Conservation (phyloP, 2,329 filamentous ascomycete genomes). For the Fusarium mundagurra region DNA sequence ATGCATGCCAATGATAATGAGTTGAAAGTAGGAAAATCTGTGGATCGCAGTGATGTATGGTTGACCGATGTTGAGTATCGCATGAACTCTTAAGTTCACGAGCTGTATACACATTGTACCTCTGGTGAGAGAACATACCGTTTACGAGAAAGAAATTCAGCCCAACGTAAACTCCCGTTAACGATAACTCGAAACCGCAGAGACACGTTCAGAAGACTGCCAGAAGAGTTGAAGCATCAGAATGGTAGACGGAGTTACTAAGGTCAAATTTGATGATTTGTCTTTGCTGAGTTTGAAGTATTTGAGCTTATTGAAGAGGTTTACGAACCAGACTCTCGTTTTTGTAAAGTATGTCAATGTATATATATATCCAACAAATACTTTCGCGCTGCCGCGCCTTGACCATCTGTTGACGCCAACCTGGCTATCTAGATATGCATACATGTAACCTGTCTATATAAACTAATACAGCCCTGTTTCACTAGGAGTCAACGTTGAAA, state of each 20-base stretch:
- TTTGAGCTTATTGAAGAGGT: not conserved
- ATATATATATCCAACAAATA: not conserved
- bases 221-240: not conserved
- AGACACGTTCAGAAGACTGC: not conserved
- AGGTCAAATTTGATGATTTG: not conserved
- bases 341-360: too few relatives aligned
- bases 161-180: too few relatives aligned
- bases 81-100: not conserved
- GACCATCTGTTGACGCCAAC: not conserved
- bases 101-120: not conserved
- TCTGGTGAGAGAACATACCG: not conserved
- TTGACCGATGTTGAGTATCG: not conserved
- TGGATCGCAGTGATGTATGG: not conserved
- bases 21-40: not conserved
- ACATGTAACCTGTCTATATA: not conserved
- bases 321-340: not conserved
- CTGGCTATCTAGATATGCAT: not conserved
- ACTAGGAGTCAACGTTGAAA: conserved; percentile 6
- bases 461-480: not conserved
- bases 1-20: conserved; percentile 25
- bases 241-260: not conserved
- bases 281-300: not conserved
- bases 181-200: not conserved
- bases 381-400: not conserved
- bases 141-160: too few relatives aligned